Base-by-base conservation (phyloP, 495 filamentous ascomycete species). In the Lasiosphaeria miniovina region DNA sequence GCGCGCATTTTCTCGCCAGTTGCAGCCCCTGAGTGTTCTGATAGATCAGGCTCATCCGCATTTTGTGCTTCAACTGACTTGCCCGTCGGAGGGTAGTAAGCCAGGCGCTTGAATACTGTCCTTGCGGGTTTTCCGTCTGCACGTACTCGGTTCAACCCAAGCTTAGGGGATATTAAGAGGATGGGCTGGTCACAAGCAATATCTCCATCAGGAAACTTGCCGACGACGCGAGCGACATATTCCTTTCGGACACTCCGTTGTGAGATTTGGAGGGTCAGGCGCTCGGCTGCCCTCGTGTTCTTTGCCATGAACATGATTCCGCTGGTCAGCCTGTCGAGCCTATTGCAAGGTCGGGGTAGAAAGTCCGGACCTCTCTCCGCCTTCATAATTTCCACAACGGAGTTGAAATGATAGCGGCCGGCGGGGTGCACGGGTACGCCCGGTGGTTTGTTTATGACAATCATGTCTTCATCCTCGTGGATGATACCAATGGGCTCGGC, bases 231-330 rank as follows among this genome's bases (percentile, higher is more conserved):
- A 4, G 95, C 93, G 17, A 98, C 74, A 61, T 98, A 98, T 74
- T 98, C 93, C 66, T 98, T 98, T 65, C 88, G 86, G 12, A 98
- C 87, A 9, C 85, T 90, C 38, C 94, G 81, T 3, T 77, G 80
- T 58, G 81, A 81, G 24, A 98, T 86, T 68, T 95, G 86, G 17
- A 71, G 66, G 52, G 85, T 82, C 62, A 98, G 82, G 46, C 79
- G 74, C 49, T 94, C 92, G 3, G 94, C 93, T 0, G 89, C 90
- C 68, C 87, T 84, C 49, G 85, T 75, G 51, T 87, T 78, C 69
- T 98, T 98, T 10, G 88, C 93, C 57, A 98, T 87, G 74, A 98
- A 98, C 94, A 98, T 98, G 61, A 98, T 85, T 32, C 94, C 94
- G 52, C 90, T 95, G 0, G 94, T 98, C 59, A 98, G 74, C 49